Conservation (phyloP, 495 filamentous ascomycete species). For the Talaromyces adpressus region DNA sequence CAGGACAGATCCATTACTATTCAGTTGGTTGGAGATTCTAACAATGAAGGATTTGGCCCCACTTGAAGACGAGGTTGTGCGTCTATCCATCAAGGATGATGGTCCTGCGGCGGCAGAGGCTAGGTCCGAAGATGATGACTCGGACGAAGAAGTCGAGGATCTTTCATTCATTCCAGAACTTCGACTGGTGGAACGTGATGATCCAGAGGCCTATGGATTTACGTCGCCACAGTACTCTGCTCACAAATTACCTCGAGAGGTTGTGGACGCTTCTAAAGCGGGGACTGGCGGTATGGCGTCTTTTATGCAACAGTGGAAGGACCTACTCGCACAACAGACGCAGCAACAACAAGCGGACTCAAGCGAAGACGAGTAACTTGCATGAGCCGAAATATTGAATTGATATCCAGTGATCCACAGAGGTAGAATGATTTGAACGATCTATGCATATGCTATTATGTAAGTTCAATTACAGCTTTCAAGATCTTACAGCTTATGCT, state of each 20-base stretch:
- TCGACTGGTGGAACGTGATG: constrained; percentile 71
- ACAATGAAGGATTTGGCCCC: constrained; percentile 49
- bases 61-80: constrained; percentile 31
- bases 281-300: constrained; percentile 66
- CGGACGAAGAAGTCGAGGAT: constrained; percentile 21
- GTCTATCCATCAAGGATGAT: constrained; percentile 30
- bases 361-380: constrained; percentile 29
- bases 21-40: constrained; percentile 85
- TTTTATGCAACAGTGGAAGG: constrained; percentile 82
- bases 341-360: constrained; percentile 37
- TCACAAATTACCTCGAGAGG: constrained; percentile 89
- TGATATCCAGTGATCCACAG: neutral
- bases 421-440: neutral
- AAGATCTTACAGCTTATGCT: constrained; percentile 69
- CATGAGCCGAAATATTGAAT: neutral
- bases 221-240: constrained; percentile 83
- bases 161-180: constrained; percentile 59
- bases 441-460: neutral
- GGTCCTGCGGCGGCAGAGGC: constrained; percentile 8
- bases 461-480: neutral
- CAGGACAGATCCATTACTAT: constrained; percentile 81
- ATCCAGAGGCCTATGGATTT: constrained; percentile 83
- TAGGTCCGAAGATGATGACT: constrained; percentile 18
- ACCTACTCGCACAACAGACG: constrained; percentile 56
- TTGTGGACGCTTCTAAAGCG: constrained; percentile 79